These are phyloP conservation scores for Zygoascus hellenicus DNA, from an alignment of 1,139 yeast genomes.

Conservation along the genomic window DNA sequence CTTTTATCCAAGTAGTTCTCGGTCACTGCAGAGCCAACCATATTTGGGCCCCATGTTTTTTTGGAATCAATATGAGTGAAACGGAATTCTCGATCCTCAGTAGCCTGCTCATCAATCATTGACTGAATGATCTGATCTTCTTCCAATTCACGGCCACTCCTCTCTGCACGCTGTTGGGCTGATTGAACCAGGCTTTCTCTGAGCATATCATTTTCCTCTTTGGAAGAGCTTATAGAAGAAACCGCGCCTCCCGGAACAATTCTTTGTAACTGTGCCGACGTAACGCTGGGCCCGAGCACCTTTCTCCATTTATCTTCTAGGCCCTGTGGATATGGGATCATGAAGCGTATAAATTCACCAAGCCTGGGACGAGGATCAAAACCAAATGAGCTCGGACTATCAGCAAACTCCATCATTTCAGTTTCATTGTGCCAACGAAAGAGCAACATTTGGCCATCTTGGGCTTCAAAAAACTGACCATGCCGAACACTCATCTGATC, in stretches of 20 bases:
- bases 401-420: conserved; percentile 29
- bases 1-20: conserved; percentile 41
- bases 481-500: conserved; percentile 27
- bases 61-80: conserved; percentile 38
- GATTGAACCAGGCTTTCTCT: conserved; percentile 29
- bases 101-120: conserved; percentile 23
- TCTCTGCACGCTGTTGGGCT: conserved; percentile 19
- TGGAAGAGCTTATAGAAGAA: conserved; percentile 38
- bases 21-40: conserved; percentile 9
- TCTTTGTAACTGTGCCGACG: conserved; percentile 17
- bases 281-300: conserved; percentile 20
- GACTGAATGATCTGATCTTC: conserved; percentile 32
- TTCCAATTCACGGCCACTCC: conserved; percentile 14
- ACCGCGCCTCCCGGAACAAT: conserved; percentile 26
- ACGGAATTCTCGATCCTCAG: conserved; percentile 15
- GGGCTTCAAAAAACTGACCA: conserved; percentile 30
- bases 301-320: conserved; percentile 25
- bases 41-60: conserved; percentile 33
- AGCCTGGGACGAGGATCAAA: conserved; percentile 18
- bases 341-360: conserved; percentile 29
- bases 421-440: conserved; percentile 28
- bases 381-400: conserved; percentile 29
- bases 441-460: conserved; percentile 22
- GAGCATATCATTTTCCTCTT: conserved; percentile 37
- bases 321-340: conserved; percentile 30